Percentiles rank a stretch among this genome's conserved stretches.
phyloP scores from a whole-genome alignment of 2,329 filamentous ascomycete species.

The Exophiala alcalophila region DNA sequence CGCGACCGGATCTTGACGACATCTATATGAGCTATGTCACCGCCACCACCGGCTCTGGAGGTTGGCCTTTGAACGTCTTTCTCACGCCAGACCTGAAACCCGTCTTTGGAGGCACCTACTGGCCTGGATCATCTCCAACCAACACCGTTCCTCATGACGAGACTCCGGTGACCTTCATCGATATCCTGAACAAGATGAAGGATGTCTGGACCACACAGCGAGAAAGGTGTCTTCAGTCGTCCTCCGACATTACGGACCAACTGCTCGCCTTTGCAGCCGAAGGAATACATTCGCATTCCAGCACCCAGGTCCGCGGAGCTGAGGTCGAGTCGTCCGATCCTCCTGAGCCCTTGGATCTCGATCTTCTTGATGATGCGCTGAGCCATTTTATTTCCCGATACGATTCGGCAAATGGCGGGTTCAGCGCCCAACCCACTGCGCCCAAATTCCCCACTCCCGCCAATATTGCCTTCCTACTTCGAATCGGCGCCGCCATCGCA shows the following conservation, averaged over 20 bases:
- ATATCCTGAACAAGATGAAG: conserved; percentile 75
- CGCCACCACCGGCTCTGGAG: conserved; percentile 82
- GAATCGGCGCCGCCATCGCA: conserved; percentile 54
- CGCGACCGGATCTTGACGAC: conserved; percentile 87
- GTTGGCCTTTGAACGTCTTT: conserved; percentile 97
- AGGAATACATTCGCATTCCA: conserved; percentile 58
- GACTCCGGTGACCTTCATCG: conserved; percentile 73
- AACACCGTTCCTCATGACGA: conserved; percentile 40
- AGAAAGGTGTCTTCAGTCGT: conserved; percentile 75
- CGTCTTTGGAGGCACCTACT: conserved; percentile 94
- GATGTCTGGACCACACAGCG: conserved; percentile 79
- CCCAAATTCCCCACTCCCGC: conserved; percentile 90
- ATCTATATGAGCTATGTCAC: conserved; percentile 99
- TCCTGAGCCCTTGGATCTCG: conserved; percentile 76
- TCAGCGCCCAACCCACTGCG: conserved; percentile 54
- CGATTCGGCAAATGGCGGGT: conserved; percentile 75
- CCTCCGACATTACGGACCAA: conserved; percentile 75
- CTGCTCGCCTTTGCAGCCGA: conserved; percentile 85
- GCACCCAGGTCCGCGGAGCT: conserved; percentile 22
- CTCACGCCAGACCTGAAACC: conserved; percentile 89
- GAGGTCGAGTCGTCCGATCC: conserved; percentile 40
- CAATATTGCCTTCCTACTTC: conserved; percentile 78
- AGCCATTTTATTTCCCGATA: conserved; percentile 76
- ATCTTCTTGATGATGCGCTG: conserved; percentile 87
- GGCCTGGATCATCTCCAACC: conserved; percentile 71